These are phyloP conservation scores for Carallia brachiata DNA, from an alignment of 345 rosid species.

Conservation along the genomic window DNA sequence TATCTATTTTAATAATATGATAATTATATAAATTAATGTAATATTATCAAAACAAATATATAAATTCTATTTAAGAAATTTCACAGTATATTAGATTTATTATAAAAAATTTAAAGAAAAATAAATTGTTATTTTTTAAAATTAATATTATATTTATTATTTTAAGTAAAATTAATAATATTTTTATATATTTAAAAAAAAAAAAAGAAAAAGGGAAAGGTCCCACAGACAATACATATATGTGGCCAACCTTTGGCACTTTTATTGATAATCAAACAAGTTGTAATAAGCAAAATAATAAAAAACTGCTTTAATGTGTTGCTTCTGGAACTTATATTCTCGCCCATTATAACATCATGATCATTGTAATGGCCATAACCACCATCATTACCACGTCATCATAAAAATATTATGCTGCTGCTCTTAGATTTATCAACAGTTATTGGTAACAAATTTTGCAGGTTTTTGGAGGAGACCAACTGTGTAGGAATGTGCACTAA, in stretches of 20 bases:
- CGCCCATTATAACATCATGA: constrained; percentile 28
- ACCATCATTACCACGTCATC: constrained; percentile 23
- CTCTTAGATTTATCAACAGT: constrained; percentile 5
- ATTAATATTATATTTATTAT: too few species aligned
- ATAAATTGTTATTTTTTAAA: too few species aligned
- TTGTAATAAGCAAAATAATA: neutral
- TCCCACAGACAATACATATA: constrained; percentile 16
- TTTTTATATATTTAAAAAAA: too few species aligned
- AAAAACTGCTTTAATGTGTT: constrained; percentile 39
- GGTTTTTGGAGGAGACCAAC: constrained; percentile 81
- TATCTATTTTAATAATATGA: too few species aligned
- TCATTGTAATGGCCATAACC: constrained; percentile 16
- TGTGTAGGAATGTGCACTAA: constrained; percentile 93
- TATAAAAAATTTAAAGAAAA: too few species aligned
- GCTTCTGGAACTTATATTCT: constrained; percentile 21
- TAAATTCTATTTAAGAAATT: too few species aligned
- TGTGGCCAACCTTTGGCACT: constrained; percentile 32
- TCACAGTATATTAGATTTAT: too few species aligned
- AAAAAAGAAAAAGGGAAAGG: constrained; percentile 13
- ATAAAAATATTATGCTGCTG: constrained; percentile 12
- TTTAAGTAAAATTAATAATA: too few species aligned
- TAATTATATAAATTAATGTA: too few species aligned
- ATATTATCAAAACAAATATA: too few species aligned
- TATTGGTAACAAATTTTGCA: constrained; percentile 23
- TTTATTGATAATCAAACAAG: neutral